Evolutionary conservation across 768 basidiomycete genomes (phyloP).

Genomic region (Cystofilobasidium bisporidii): DNA sequence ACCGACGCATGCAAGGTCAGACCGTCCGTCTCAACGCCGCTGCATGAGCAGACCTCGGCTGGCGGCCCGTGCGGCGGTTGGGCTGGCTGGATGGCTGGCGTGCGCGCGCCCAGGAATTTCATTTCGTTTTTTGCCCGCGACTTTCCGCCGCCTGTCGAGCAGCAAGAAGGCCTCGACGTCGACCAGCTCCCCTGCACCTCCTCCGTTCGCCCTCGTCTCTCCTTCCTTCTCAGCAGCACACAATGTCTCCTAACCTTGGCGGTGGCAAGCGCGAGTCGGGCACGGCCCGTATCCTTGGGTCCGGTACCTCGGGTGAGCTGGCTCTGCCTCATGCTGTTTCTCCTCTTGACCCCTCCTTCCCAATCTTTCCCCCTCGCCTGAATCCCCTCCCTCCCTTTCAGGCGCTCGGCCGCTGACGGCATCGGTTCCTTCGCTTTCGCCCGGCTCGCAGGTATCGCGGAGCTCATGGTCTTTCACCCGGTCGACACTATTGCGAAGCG

Average conservation of each 20-base stretch:
- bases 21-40: too few relatives aligned
- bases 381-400: background rate
- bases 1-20: too few relatives aligned
- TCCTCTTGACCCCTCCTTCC: background rate
- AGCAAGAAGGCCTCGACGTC: too few relatives aligned
- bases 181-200: background rate
- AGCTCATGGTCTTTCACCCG: conserved; percentile 89
- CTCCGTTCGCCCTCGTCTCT: background rate
- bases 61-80: too few relatives aligned
- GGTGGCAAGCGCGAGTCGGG: conserved; percentile 56
- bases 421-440: background rate
- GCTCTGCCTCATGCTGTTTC: too few relatives aligned
- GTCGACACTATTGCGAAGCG: conserved; percentile 82
- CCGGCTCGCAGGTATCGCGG: conserved; percentile 70
- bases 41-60: too few relatives aligned
- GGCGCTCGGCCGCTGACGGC: background rate
- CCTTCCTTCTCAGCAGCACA: background rate
- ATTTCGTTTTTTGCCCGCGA: too few relatives aligned
- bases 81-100: too few relatives aligned
- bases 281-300: conserved; percentile 78
- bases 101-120: too few relatives aligned
- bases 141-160: too few relatives aligned
- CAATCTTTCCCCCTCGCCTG: background rate
- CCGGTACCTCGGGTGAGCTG: conserved; percentile 73
- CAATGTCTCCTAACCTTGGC: conserved; percentile 20